Evolutionary conservation across 2,329 filamentous ascomycete species (phyloP), one percentile per base, ranked within the genome.

Genomic region (Aspergillus sp.): DNA sequence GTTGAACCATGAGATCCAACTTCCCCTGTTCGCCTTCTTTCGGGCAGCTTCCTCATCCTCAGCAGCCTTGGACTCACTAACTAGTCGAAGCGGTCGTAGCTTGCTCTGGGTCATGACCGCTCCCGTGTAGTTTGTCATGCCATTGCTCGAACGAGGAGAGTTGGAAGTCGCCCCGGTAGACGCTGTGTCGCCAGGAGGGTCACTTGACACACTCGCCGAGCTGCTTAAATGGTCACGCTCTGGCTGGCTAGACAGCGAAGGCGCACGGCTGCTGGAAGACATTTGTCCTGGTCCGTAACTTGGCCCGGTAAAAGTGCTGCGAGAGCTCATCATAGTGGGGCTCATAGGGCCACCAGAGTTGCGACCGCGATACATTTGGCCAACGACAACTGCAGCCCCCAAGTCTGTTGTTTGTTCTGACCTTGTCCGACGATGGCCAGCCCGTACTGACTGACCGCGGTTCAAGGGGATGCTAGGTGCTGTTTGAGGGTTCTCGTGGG

Each of bases 361-460:
- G 18, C 75, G 84, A 13, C 89, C 89, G 68, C 88, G 88, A 78
- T 96, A 96, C 89, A 96, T 96, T 74, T 93, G 92, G 66, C 90
- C 91, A 48, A 96, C 88, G 30, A 96, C 84, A 58, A 83, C 85
- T 7, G 90, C 89, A 17, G 86, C 87, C 52, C 75, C 69, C 45
- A 71, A 67, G 56, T 75, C 74, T 11, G 74, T 67, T 60, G 74
- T 67, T 61, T 79, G 77, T 53, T 82, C 80, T 24, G 80, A 82
- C 52, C 80, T 74, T n/a, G 78, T 74, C 53, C 80, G 72, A 55
- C 78, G 78, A 64, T 83, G 80, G 36, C 65, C 69, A 47, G 64
- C 60, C 24, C 77, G 74, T 5, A 74, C 66, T 15, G 76, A 77
- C 56, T 74, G 70, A 12, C 73, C 72, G 38, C 78, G 76, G 38